These are phyloP conservation scores for Polyporus tsugae DNA, from an alignment of 1,284 basidiomycete species.

Conservation along the genomic window DNA sequence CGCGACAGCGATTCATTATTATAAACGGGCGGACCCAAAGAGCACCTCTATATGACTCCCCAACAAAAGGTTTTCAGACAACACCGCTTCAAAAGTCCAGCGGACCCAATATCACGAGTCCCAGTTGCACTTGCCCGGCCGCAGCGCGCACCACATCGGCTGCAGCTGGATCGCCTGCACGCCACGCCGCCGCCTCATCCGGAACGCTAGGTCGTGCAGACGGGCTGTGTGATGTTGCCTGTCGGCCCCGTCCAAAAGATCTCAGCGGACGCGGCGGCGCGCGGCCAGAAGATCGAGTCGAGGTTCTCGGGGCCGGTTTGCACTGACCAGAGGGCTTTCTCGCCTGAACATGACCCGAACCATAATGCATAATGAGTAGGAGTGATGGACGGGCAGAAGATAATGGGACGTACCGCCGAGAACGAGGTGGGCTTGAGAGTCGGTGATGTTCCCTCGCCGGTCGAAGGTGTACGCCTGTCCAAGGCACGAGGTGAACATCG, in stretches of 20 bases:
- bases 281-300: constrained; percentile 80
- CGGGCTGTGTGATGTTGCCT: no score
- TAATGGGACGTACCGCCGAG: constrained; percentile 73
- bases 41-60: no score
- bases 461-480: constrained; percentile 71
- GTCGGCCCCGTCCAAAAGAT: constrained; percentile 85
- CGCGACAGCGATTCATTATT: no score
- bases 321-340: constrained; percentile 82
- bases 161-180: constrained; percentile 75
- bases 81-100: no score
- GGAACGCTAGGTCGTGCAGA: constrained; percentile 76
- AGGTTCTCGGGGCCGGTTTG: constrained; percentile 76
- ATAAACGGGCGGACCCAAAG: no score
- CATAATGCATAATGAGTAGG: no score
- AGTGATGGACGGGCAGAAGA: no score
- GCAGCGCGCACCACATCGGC: constrained; percentile 82
- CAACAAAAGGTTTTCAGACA: no score
- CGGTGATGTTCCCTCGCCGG: constrained; percentile 64
- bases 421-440: constrained; percentile 57
- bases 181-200: constrained; percentile 74
- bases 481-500: no score
- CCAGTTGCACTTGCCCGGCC: constrained; percentile 66
- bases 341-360: no score
- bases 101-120: constrained; percentile 42
- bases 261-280: constrained; percentile 81